Evolutionary conservation across 768 basidiomycete genomes (phyloP), one percentile per base, ranked within the genome.

Genomic region (Mycena olivaceomarginata): DNA sequence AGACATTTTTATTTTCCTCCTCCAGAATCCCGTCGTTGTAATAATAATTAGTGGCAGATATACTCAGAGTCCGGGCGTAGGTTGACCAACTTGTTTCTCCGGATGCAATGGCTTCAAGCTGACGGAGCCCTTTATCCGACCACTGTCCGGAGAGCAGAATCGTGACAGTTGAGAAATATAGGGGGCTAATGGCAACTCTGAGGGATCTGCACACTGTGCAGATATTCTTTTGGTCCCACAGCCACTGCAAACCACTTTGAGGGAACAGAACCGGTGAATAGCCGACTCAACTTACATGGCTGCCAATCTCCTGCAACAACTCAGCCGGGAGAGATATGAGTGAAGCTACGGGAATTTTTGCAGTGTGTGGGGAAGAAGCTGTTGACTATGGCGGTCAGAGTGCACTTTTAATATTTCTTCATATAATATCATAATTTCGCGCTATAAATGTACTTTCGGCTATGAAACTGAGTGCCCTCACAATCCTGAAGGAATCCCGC

Each of bases 51-150:
- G 62, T 41, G 39, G 62, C 62, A 63, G 39, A 63, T 63, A 63
- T 63, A 40, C 62, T 63, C 62, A 63, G 62, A 41, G 62, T 63
- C 39, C 39, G 62, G 40, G 62, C 40, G 62, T 63, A 63, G 62
- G 62, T 63, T 22, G 62, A 63, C 62, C 62, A 63, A 63, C 20
- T 63, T 63, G 62, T 63, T 63, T 63, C 62, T 63, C 62, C 62
- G 62, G 62, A 63, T 63, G 62, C 62, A 63, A 63, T 63, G 62
- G 62, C 62, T 41, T 63, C 62, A 63, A 63, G 62, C 62, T 63
- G 62, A 43, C 62, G 62, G 62, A 63, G 62, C 62, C 62, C 62
- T 63, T 63, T 63, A 63, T 63, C 62, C 62, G 62, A 40, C 20
- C 62, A 40, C 62, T 63, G 62, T 63, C 62, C 62, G 40, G 62